Percentiles rank a stretch among this genome's conserved stretches.
phyloP scores from a whole-genome alignment of 768 basidiomycete species.

The Mycena chlorophos region DNA sequence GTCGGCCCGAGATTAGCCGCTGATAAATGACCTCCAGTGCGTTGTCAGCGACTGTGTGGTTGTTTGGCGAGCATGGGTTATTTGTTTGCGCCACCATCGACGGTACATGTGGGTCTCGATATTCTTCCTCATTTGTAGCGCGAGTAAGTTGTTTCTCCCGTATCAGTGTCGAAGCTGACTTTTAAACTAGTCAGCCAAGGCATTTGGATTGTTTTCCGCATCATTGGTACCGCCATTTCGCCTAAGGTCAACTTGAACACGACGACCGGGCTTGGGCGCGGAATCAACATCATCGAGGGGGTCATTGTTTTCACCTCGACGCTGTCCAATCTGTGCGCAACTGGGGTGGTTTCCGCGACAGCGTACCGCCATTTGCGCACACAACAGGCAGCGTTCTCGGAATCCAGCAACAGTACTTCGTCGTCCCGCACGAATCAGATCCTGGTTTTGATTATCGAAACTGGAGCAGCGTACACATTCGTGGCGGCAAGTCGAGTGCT shows the following conservation, averaged over 20 bases:
- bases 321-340: conserved; percentile 19
- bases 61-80: background rate
- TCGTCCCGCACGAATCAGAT: conserved; percentile 6
- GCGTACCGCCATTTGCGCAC: conserved; percentile 1
- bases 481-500: conserved; percentile 5
- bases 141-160: background rate
- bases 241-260: conserved; percentile 6
- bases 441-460: conserved; percentile 11
- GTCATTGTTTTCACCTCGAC: conserved; percentile 8
- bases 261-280: background rate
- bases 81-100: background rate
- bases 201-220: conserved; percentile 11
- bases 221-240: conserved; percentile 1
- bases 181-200: conserved; percentile 11
- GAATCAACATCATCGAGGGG: conserved; percentile 12
- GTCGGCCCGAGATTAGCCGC: background rate
- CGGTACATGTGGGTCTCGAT: background rate
- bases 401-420: background rate
- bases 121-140: background rate
- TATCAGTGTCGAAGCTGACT: background rate
- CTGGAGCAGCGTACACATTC: conserved; percentile 12
- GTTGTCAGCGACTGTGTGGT: background rate
- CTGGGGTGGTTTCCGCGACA: conserved; percentile 7
- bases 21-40: background rate
- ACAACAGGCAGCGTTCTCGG: conserved; percentile 4